Conservation (phyloP, 1,284 basidiomycete genomes). For the Melampsora larici-populina region DNA sequence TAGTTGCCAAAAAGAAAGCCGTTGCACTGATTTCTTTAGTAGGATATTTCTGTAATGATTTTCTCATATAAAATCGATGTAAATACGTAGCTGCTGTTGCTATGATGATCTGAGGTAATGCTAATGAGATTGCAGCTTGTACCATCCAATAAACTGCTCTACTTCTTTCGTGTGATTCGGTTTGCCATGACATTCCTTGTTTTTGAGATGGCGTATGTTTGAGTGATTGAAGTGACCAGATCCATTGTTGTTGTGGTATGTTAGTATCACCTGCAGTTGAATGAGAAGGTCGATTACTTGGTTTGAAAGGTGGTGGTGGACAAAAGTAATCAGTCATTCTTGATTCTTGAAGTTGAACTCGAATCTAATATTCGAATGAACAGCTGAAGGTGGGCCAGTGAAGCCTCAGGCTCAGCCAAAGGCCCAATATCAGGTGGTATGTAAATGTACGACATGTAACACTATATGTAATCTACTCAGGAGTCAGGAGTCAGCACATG, state of each 20-base stretch:
- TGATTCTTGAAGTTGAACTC: too few relatives aligned
- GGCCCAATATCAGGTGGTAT: too few relatives aligned
- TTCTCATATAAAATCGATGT: conserved; percentile 52
- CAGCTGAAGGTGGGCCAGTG: too few relatives aligned
- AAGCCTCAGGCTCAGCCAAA: too few relatives aligned
- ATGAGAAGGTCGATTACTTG: not conserved
- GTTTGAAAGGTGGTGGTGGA: conserved; percentile 12
- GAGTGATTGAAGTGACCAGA: conserved; percentile 13
- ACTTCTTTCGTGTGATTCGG: conserved; percentile 20
- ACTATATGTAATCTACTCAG: too few relatives aligned
- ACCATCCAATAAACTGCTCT: conserved; percentile 27
- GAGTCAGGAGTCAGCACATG: not conserved
- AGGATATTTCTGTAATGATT: conserved; percentile 46
- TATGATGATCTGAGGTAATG: conserved; percentile 45
- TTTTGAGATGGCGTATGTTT: conserved; percentile 17
- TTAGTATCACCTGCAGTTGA: conserved; percentile 30
- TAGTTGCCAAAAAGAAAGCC: conserved; percentile 50
- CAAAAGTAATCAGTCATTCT: conserved; percentile 31
- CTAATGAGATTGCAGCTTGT: conserved; percentile 11
- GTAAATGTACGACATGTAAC: too few relatives aligned
- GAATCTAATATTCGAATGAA: too few relatives aligned
- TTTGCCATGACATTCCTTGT: conserved; percentile 6
- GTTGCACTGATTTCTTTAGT: conserved; percentile 45
- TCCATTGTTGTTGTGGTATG: conserved; percentile 30
- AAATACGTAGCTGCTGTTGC: conserved; percentile 48